Base-by-base conservation (phyloP, 768 basidiomycete species). In the Sistotremastrum suecicum region DNA sequence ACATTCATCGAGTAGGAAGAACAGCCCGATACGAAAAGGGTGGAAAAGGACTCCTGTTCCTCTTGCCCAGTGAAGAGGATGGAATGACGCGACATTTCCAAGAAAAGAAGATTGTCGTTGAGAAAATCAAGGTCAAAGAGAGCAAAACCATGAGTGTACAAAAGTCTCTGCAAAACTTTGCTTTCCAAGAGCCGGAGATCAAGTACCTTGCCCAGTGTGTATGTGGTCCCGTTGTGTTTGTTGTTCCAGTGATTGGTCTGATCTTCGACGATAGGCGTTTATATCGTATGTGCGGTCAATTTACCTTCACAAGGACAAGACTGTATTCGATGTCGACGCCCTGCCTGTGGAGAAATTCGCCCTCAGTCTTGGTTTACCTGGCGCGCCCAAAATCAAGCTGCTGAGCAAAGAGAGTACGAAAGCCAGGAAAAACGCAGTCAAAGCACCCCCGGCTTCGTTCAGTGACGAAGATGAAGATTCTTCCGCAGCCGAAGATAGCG, bases 141-240 rank as follows among this genome's bases (percentile, higher is more conserved):
- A 91, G 83, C 63, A 95, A 92, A 66, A 84, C 84, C 39, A 77
- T 81, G 55, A 78, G 72, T 51, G 78, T 95, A 48, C 74, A 81
- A 57, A 86, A 86, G 51, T 84, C 91, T 60, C 68, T 98, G 39
- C 95, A 99, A 63, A 88, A 78, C 45, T 74, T 95, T 35, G 83
- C 85, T 0, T 99, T 98, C 66, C 80, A 90, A 64, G 90, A 92
- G 48, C 87, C 91, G 0, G 91, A 99, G 61, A 80, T 97, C 63
- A 99, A 98, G 60, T 95, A 97, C 60, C 75, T 99, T 7, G 95
- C 83, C 7, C 94, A 98, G 60, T 67, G 88, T 46, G 92, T 92
- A 54, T 48, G 80, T 71, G 12, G 36, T 32, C 35, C 37, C 37
- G 20, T 48, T 67, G 88, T 46, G 92, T 92, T 54, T 48, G 80